These are phyloP conservation scores for Leishmania lainsoni DNA, from an alignment of 208 protist genomes.

Conservation along the genomic window DNA sequence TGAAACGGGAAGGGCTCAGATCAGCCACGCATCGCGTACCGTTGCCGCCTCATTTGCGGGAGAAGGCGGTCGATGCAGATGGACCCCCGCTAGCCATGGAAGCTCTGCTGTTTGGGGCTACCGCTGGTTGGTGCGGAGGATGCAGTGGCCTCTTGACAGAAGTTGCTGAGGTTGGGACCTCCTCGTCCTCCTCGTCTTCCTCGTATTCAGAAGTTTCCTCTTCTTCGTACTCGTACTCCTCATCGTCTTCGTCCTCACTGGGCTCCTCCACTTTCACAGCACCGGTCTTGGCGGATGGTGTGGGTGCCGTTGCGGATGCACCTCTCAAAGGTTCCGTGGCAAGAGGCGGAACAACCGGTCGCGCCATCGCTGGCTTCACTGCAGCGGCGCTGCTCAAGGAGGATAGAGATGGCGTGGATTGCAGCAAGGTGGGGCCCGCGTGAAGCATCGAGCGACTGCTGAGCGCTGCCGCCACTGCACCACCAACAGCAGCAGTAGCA, in stretches of 20 bases:
- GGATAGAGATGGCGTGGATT: neutral
- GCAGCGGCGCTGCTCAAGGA: neutral
- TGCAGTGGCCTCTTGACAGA: neutral
- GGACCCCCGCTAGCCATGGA: neutral
- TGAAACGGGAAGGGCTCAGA: neutral
- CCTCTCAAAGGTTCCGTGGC: neutral
- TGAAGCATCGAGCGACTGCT: neutral
- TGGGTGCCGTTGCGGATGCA: neutral
- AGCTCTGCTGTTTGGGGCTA: neutral
- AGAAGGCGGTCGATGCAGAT: neutral
- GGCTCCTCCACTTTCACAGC: conserved; percentile 8
- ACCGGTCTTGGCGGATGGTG: neutral
- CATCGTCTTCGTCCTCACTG: conserved; percentile 15
- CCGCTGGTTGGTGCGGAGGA: neutral
- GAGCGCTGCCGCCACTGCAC: neutral
- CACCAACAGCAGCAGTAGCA: neutral
- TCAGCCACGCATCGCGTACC: neutral
- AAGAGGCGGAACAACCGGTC: neutral
- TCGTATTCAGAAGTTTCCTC: conserved; percentile 10
- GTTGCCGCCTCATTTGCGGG: neutral
- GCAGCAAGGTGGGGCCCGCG: neutral
- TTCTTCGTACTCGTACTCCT: conserved; percentile 21
- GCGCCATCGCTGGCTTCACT: neutral
- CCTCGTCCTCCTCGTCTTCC: conserved; percentile 10
- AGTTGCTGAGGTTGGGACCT: neutral